A percentile compares a stretch with the other conserved stretches of the same genome.
These are phyloP conservation scores for Solanum rostratum DNA, from an alignment of 257 asterid species.

Conservation along the genomic window DNA sequence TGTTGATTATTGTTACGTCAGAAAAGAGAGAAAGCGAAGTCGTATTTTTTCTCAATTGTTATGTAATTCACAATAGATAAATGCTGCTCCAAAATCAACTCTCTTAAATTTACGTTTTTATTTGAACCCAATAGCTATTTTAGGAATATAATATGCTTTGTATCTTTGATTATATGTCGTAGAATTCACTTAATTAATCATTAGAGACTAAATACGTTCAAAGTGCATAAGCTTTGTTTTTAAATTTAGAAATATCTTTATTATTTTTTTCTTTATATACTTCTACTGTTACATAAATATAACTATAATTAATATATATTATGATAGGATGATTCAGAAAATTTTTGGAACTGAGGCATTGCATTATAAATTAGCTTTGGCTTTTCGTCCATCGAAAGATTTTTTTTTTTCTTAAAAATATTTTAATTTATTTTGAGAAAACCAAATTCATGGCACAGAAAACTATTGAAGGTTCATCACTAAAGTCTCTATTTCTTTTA, in stretches of 20 bases:
- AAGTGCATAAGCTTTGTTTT: no score
- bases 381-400: background rate
- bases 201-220: no score
- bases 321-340: no score
- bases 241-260: no score
- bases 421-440: background rate
- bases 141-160: no score
- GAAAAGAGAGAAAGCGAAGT: background rate
- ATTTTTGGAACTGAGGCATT: no score
- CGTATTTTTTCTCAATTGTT: rapidly evolving
- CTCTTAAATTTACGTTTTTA: background rate
- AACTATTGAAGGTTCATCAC: background rate
- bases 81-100: background rate
- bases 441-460: background rate
- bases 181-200: no score
- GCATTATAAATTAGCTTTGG: background rate
- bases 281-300: no score
- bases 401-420: background rate
- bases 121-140: no score
- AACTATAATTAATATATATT: no score
- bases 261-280: no score
- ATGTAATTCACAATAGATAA: background rate
- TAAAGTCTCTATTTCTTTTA: background rate
- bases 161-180: no score
- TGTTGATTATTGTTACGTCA: background rate